Conservation (phyloP, 352 stramenopile genomes). For the Pythium volutum region DNA sequence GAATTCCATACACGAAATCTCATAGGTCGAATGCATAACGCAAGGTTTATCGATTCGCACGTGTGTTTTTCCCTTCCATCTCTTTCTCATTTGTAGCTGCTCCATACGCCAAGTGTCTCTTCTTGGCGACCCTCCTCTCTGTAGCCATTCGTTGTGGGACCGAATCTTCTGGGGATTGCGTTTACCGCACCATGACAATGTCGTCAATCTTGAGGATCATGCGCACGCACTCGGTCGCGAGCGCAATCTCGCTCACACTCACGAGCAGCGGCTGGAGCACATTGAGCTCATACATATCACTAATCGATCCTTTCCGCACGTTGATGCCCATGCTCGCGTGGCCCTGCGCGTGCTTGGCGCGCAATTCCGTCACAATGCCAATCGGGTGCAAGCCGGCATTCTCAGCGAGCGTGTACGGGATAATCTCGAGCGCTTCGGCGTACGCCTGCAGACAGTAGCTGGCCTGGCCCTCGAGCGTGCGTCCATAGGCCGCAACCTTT, state of each 20-base stretch:
- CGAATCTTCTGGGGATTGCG: not conserved
- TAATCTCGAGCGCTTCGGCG: constrained; percentile 96
- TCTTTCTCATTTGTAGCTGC: not conserved
- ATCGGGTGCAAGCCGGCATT: constrained; percentile 99
- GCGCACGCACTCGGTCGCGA: constrained; percentile 98
- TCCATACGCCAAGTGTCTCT: too few species aligned
- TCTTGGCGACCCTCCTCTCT: not conserved
- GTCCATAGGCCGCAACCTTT: constrained; percentile 91
- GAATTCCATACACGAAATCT: too few species aligned
- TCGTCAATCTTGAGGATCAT: constrained; percentile 99
- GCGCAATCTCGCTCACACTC: constrained; percentile 95
- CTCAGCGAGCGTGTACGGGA: constrained; percentile 99
- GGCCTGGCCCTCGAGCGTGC: constrained; percentile 92
- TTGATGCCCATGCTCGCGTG: constrained; percentile 95
- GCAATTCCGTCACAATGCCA: constrained; percentile 96
- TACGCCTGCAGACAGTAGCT: constrained; percentile 98
- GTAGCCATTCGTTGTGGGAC: too few species aligned
- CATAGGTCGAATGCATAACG: too few species aligned
- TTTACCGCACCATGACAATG: constrained; percentile 96
- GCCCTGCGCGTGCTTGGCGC: constrained; percentile 92
- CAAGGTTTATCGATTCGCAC: too few species aligned
- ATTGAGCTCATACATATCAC: constrained; percentile 98
- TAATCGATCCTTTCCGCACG: constrained; percentile 94
- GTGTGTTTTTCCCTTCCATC: too few species aligned
- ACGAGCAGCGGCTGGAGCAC: constrained; percentile 99